Evolutionary conservation across 805 yeast genomes (phyloP).

Genomic region (Kregervanrija delftensis): DNA sequence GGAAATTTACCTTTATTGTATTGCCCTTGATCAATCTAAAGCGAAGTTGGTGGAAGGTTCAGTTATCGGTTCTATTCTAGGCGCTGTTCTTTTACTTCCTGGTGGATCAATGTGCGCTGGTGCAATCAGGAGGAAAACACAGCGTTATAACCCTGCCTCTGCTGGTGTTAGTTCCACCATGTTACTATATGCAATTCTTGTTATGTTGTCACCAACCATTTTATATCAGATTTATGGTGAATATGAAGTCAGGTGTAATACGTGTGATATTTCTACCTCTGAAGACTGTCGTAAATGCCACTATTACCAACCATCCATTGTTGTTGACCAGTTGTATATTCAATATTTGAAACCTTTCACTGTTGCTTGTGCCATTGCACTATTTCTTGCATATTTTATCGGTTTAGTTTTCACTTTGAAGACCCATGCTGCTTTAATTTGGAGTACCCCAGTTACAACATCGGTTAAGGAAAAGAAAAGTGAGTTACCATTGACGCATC

Average conservation of each 20-base stretch:
- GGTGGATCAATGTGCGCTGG: slow-evolving; percentile 98
- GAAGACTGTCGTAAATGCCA: slow-evolving; percentile 62
- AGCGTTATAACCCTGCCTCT: slow-evolving; percentile 88
- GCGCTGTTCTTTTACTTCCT: slow-evolving; percentile 86
- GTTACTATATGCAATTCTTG: slow-evolving; percentile 84
- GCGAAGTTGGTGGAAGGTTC: slow-evolving; percentile 93
- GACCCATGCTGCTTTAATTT: slow-evolving; percentile 93
- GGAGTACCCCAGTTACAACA: slow-evolving; percentile 62
- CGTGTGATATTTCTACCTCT: slow-evolving; percentile 31
- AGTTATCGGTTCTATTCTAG: slow-evolving; percentile 87
- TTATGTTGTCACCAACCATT: slow-evolving; percentile 87
- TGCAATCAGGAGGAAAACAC: slow-evolving; percentile 86
- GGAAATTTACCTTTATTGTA: slow-evolving; percentile 86
- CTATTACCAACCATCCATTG: slow-evolving; percentile 69
- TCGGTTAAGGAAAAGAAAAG: slow-evolving; percentile 29
- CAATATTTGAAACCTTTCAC: slow-evolving; percentile 77
- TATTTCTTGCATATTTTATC: slow-evolving; percentile 78
- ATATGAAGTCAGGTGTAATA: slow-evolving; percentile 66
- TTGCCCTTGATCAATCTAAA: slow-evolving; percentile 79
- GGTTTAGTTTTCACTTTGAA: slow-evolving; percentile 90
- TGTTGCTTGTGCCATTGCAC: slow-evolving; percentile 66
- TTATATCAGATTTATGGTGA: slow-evolving; percentile 87
- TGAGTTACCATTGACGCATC: slow-evolving; percentile 5
- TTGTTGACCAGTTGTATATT: slow-evolving; percentile 59
- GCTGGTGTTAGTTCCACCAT: slow-evolving; percentile 97